Percentiles rank a stretch among this genome's conserved stretches.
Evolutionary conservation across 805 yeast species (phyloP).

Genomic region (Ogataea nitratoaversa): DNA sequence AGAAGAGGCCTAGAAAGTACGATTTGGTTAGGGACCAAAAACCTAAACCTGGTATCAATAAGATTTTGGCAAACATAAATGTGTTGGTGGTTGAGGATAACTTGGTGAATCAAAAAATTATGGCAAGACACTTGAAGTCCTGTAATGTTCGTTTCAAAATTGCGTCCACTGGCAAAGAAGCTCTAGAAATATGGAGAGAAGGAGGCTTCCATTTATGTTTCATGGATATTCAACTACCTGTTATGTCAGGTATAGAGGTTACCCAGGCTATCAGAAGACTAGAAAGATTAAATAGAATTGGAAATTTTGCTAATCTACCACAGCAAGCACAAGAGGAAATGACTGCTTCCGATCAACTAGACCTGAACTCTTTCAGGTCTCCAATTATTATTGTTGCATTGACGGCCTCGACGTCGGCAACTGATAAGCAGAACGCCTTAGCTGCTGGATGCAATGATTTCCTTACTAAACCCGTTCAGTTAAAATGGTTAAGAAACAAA

Average conservation of each 20-base stretch:
- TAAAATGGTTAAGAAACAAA: slow-evolving; percentile 90
- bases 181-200: slow-evolving; percentile 87
- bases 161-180: slow-evolving; percentile 93
- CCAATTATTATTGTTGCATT: slow-evolving; percentile 98
- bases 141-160: slow-evolving; percentile 80
- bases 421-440: slow-evolving; percentile 84
- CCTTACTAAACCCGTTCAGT: slow-evolving; percentile 90
- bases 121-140: slow-evolving; percentile 81
- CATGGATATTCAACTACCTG: slow-evolving; percentile 97
- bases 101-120: slow-evolving; percentile 85
- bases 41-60: slow-evolving; percentile 41
- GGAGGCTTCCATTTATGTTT: slow-evolving; percentile 94
- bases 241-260: slow-evolving; percentile 92
- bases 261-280: slow-evolving; percentile 85
- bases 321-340: slow-evolving; percentile 10
- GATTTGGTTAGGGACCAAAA: background rate
- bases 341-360: slow-evolving; percentile 48
- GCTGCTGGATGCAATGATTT: slow-evolving; percentile 98
- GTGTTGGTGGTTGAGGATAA: slow-evolving; percentile 96
- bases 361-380: slow-evolving; percentile 63
- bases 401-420: slow-evolving; percentile 84
- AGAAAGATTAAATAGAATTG: slow-evolving; percentile 77
- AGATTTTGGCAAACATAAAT: slow-evolving; percentile 82
- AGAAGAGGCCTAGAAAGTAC: background rate
- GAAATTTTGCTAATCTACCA: slow-evolving; percentile 39